Base-by-base conservation (phyloP, 495 filamentous ascomycete species). In the Collariella sp. region DNA sequence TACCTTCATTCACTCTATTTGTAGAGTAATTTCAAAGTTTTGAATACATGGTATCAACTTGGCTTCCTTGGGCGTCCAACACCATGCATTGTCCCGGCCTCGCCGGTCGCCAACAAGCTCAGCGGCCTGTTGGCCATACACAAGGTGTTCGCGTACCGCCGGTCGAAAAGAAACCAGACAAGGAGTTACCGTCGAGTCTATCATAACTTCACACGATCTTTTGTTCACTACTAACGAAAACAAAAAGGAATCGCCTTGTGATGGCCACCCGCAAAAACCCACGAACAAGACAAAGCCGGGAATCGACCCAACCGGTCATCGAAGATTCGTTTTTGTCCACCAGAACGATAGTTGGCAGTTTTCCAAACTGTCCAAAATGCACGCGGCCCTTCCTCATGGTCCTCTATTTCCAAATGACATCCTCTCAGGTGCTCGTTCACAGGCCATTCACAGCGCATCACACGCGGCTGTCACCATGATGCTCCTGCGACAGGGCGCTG, bases 231-330 rank as follows among this genome's bases (percentile, higher is more conserved):
- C 4, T 7, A 18, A 7, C n/a, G 5, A 5, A 22, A 38, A 52
- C 49, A 52, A 52, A 52, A 38, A 26, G 16, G 7, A 11, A 53
- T 12, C 29, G 33, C 12, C 50, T 35, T 41, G 41, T 53, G 50
- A 46, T 18, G 19, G 31, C 2, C 7, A 16, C 22, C 31, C 19
- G 18, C 12, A 4, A 20, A 15, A 20, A 19, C 15, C 0, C 1
- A 26, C 7, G 15, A 29, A 15, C 42, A 20, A 35, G 22, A 52
- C 41, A 46, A 53, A 53, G 50, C 50, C 18, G 35, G 15, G n/a
- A 53, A 19, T 53, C 41, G 41, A 41, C 7, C 50, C 31, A 33
- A 33, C 29, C 11, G 4, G n/a, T 34, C 49, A 16, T 33, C 40
- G 7, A 51, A 18, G 26, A 3, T 10, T 52, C 40, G 26, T 16